Conservation (phyloP, 768 basidiomycete species). For the Melanogaster broomeanus region DNA sequence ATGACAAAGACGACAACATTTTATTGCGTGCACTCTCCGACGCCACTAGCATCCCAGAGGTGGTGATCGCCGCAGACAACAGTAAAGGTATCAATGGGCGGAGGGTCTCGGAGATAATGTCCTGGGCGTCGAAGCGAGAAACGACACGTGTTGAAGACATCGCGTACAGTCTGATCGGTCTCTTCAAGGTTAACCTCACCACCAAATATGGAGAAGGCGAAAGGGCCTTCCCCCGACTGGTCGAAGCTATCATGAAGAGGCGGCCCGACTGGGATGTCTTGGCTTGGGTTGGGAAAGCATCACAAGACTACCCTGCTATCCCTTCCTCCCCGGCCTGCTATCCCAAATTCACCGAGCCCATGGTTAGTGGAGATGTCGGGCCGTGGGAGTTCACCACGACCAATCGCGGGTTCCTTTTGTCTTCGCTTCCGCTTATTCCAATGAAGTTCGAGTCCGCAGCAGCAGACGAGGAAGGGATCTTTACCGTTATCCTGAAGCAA, state of each 20-base stretch:
- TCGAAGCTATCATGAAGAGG: conserved; percentile 16
- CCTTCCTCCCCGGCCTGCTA: conserved; percentile 25
- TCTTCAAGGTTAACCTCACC: conserved; percentile 24
- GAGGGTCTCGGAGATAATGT: conserved; percentile 26
- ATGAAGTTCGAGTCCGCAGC: conserved; percentile 8
- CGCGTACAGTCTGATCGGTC: conserved; percentile 29
- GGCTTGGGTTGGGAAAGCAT: conserved; percentile 24
- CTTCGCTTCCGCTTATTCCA: conserved; percentile 23
- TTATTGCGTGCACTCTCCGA: conserved; percentile 11
- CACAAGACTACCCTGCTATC: conserved; percentile 15
- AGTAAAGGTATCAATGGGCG: conserved; percentile 15
- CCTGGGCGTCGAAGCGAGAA: conserved; percentile 30
- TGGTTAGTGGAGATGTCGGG: conserved; percentile 8
- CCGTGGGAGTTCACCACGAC: conserved; percentile 16
- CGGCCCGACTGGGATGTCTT: conserved; percentile 23
- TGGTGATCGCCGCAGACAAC: conserved; percentile 18
- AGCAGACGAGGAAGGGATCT: not conserved
- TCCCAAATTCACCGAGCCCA: conserved; percentile 12
- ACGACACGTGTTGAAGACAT: conserved; percentile 32
- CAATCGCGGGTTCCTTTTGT: conserved; percentile 14
- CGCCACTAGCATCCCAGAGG: conserved; percentile 21
- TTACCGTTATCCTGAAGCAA: conserved; percentile 13
- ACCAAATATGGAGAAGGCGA: conserved; percentile 34
- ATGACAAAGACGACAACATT: conserved; percentile 14
- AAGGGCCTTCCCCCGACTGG: conserved; percentile 28